Conservation (phyloP, 306 rosid species). For the Trifolium dubium region DNA sequence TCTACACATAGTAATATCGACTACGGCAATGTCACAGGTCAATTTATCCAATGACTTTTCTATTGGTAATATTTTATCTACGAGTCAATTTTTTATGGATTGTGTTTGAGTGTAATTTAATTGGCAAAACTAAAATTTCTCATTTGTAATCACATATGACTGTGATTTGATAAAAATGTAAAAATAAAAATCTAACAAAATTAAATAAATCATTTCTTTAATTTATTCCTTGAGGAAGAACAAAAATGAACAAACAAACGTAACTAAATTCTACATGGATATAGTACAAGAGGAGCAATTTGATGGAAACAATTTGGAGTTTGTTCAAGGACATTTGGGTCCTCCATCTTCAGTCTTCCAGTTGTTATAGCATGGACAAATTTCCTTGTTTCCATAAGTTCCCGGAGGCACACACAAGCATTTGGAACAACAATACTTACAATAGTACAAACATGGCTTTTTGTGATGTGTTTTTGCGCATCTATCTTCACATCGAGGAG, state of each 20-base stretch:
- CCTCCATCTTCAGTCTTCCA: slow-evolving; percentile 80
- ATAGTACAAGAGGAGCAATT: neutral
- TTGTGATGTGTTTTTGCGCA: slow-evolving; percentile 67
- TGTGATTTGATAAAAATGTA: no score
- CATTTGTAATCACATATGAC: no score
- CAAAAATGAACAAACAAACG: neutral
- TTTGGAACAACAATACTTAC: slow-evolving; percentile 64
- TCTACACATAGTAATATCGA: no score
- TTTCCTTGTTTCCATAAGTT: slow-evolving; percentile 73
- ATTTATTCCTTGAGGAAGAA: neutral
- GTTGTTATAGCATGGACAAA: slow-evolving; percentile 70
- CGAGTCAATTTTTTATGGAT: no score
- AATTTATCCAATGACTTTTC: no score
- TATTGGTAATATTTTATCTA: no score
- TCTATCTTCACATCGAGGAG: slow-evolving; percentile 54
- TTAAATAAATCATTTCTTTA: neutral
- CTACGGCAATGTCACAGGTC: no score
- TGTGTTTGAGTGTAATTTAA: no score
- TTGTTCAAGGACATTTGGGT: slow-evolving; percentile 76
- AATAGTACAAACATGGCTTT: slow-evolving; percentile 76
- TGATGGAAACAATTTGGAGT: neutral
- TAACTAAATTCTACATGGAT: neutral
- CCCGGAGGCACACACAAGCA: slow-evolving; percentile 78
- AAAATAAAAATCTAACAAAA: no score
- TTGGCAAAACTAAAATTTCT: no score